Evolutionary conservation across 805 yeast species (phyloP).

Genomic region (Candida cerambycidarum): DNA sequence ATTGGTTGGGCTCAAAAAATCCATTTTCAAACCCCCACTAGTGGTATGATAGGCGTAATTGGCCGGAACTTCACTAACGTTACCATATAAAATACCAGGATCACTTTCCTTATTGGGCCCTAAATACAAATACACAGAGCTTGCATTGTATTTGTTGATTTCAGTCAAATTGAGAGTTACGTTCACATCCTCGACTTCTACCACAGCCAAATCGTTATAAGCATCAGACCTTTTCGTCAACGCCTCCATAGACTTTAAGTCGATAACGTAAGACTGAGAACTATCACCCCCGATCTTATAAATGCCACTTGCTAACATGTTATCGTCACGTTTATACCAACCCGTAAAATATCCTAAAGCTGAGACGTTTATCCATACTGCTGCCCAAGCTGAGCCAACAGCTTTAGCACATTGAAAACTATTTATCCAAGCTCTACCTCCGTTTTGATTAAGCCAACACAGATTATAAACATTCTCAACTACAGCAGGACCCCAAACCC

Average conservation of each 20-base stretch:
- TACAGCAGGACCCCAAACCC: slow-evolving; percentile 2
- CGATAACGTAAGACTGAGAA: slow-evolving; percentile 2
- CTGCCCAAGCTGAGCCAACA: slow-evolving; percentile 1
- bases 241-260: neutral
- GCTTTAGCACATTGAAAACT: slow-evolving; percentile 5
- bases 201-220: neutral
- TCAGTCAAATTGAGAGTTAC: slow-evolving; percentile 3
- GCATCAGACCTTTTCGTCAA: neutral
- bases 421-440: neutral
- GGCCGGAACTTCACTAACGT: neutral
- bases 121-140: neutral
- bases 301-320: slow-evolving; percentile 3
- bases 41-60: slow-evolving; percentile 1
- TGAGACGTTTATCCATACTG: neutral
- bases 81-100: neutral
- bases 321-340: slow-evolving; percentile 3
- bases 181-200: neutral
- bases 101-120: neutral
- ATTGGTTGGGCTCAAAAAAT: slow-evolving; percentile 1
- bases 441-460: slow-evolving; percentile 2
- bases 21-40: slow-evolving; percentile 1
- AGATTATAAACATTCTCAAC: slow-evolving; percentile 2
- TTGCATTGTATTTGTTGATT: slow-evolving; percentile 1
- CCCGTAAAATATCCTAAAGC: slow-evolving; percentile 3
- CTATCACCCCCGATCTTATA: slow-evolving; percentile 1